These are phyloP conservation scores for Quercus alba DNA, from an alignment of 306 rosid species.

Conservation along the genomic window DNA sequence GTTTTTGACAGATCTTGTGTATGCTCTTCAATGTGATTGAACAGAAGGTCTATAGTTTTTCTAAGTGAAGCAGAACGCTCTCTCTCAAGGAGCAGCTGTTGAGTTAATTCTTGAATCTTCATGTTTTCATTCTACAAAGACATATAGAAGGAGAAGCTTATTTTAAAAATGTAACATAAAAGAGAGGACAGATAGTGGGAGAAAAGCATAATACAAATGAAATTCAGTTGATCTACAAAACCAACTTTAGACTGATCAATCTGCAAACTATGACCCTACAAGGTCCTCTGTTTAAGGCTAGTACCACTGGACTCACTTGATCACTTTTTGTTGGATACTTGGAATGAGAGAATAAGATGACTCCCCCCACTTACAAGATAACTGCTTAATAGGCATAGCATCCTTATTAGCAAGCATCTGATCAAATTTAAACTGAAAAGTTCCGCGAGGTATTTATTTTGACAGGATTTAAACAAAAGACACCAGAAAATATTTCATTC, in stretches of 20 bases:
- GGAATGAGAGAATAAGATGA: not conserved
- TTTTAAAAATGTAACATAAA: not conserved
- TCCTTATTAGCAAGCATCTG: not conserved
- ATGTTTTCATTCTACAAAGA: constrained; percentile 18
- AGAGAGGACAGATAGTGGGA: not conserved
- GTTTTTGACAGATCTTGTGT: constrained; percentile 27
- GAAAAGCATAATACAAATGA: not conserved
- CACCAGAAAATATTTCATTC: not conserved
- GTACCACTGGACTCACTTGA: not conserved
- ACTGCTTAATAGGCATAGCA: not conserved
- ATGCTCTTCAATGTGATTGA: constrained; percentile 33
- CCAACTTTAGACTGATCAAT: not conserved
- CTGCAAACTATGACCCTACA: not conserved
- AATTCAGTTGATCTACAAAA: not conserved
- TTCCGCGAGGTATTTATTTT: not conserved
- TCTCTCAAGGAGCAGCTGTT: constrained; percentile 30
- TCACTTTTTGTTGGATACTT: not conserved
- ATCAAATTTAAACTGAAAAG: not conserved
- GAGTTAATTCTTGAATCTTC: constrained; percentile 29
- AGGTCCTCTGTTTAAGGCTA: not conserved
- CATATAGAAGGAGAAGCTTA: not conserved
- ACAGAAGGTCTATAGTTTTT: constrained; percentile 27
- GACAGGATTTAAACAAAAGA: not conserved
- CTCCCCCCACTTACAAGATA: not conserved
- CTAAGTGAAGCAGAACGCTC: constrained; percentile 36